Evolutionary conservation across 2,329 filamentous ascomycete species (phyloP), one percentile per base, ranked within the genome.

Genomic region (Cladophialophora carrionii): DNA sequence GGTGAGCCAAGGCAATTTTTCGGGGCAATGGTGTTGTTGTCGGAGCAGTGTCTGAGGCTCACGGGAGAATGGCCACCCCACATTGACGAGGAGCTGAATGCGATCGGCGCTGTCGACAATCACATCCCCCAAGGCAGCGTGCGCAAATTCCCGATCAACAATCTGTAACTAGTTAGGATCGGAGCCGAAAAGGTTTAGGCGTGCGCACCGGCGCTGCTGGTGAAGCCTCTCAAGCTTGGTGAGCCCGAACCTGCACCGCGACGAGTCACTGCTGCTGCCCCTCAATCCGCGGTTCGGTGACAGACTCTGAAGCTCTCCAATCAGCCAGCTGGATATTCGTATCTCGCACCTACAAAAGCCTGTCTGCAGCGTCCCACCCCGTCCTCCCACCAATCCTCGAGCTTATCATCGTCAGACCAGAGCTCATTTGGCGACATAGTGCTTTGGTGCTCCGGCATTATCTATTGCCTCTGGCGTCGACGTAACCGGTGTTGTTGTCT

Each of bases 401-500:
- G 29, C 57, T 41, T 60, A 60, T 51, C 57, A 29, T 48, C 56
- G 24, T 31, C 56, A 51, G 17, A 53, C 57, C 46, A 60, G 10
- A 41, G 48, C 48, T 52, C 26, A 9, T 24, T 31, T 34, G 14
- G 31, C 46, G 24, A 41, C 56, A 46, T 46, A 29, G 41, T 52
- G 29, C 32, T 34, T 60, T 26, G 48, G 43, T 51, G 57, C 48
- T 43, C 57, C 49, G 14, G 14, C 46, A 34, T 57, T 24, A 51
- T 61, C 59, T 64, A 51, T 48, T 49, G 49, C 53, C 57, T 52
- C 58, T 68, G 52, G 31, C 48, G 51, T 60, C 48, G 34, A 60
- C 57, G 46, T 43, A 43, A 64, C 61, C 64, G 65, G 52, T 63
- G 62, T 65, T 64, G 61, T 64, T 72, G 69, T 69, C 51, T 54